Percentiles rank a stretch among this genome's conserved stretches.
These are phyloP conservation scores for Gossypium trilobum DNA, from an alignment of 441 rosid species.

Conservation along the genomic window DNA sequence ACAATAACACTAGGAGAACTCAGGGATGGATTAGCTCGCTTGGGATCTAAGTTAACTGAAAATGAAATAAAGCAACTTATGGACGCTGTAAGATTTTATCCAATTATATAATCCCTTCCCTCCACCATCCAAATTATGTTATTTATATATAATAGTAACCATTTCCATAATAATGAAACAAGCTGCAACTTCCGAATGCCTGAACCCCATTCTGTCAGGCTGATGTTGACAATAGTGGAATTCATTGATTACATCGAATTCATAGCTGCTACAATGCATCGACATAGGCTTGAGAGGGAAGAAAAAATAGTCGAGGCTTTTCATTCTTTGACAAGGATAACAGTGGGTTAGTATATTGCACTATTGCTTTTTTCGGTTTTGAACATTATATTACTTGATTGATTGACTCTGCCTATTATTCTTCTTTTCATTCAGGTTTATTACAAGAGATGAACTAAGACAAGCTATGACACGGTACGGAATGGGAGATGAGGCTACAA, in stretches of 20 bases:
- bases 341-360: constrained; percentile 46
- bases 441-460: constrained; percentile 79
- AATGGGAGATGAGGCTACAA: constrained; percentile 70
- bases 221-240: not conserved
- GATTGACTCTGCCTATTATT: not conserved
- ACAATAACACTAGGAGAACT: constrained; percentile 77
- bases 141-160: not conserved
- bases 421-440: constrained; percentile 31
- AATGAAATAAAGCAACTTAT: constrained; percentile 64
- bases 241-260: constrained; percentile 62
- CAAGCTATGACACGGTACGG: constrained; percentile 62
- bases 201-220: not conserved
- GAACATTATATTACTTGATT: not conserved
- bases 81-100: constrained; percentile 62
- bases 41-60: constrained; percentile 73
- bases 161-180: not conserved
- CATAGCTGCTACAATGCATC: constrained; percentile 74
- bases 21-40: constrained; percentile 46
- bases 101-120: not conserved
- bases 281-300: constrained; percentile 71
- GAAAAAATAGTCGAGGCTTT: constrained; percentile 58
- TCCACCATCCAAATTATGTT: not conserved
- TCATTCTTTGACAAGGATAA: constrained; percentile 59
- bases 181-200: not conserved
- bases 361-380: not conserved